phyloP scores from a whole-genome alignment of 768 basidiomycete species.

The Mycena albidolilacea region DNA sequence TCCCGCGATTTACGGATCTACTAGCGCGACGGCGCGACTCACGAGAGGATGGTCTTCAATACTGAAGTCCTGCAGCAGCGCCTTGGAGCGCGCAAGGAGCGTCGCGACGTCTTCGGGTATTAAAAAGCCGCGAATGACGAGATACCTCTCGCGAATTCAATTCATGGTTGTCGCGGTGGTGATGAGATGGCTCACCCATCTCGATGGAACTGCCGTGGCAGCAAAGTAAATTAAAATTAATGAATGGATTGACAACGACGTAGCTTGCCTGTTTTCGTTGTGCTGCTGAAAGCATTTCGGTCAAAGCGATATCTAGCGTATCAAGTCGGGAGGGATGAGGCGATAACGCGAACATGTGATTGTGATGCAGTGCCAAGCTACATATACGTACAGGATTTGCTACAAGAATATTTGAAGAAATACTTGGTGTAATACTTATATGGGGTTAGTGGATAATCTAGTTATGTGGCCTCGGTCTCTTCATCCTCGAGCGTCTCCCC shows the following conservation, averaged over 20 bases:
- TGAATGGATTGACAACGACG: background rate
- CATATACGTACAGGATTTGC: no score
- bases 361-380: background rate
- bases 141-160: constrained; percentile 68
- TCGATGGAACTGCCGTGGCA: constrained; percentile 63
- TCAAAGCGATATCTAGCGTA: constrained; percentile 3
- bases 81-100: constrained; percentile 79
- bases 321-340: background rate
- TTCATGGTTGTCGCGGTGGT: background rate
- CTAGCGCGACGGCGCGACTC: background rate
- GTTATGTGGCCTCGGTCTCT: constrained; percentile 29
- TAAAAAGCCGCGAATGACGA: constrained; percentile 84
- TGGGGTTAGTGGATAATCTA: background rate
- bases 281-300: constrained; percentile 21
- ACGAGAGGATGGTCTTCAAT: constrained; percentile 87
- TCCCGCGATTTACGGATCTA: background rate
- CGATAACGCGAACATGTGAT: constrained; percentile 11
- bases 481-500: constrained; percentile 66
- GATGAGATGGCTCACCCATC: constrained; percentile 63
- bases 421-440: no score
- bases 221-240: background rate
- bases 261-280: constrained; percentile 29
- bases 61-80: constrained; percentile 85
- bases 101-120: constrained; percentile 66
- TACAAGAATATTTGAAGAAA: no score